Evolutionary conservation across 23 red algal species (phyloP).

Genomic region (Cyanidiococcus yangmingshanensis): DNA sequence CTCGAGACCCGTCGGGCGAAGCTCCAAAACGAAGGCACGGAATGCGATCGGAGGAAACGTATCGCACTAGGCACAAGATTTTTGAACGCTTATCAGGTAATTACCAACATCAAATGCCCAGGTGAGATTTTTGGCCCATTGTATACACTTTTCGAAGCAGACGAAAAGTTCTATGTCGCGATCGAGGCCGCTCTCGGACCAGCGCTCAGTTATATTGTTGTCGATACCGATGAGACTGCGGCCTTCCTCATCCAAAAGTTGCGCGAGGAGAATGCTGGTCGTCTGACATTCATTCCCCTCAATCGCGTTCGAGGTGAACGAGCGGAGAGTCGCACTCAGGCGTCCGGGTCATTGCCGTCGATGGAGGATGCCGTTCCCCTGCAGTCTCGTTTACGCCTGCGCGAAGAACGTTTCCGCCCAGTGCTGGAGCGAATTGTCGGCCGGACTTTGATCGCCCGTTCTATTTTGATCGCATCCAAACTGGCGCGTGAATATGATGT

Average conservation of each 20-base stretch:
- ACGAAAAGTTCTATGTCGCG: conserved; percentile 59
- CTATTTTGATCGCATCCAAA: conserved; percentile 53
- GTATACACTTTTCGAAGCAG: conserved; percentile 63
- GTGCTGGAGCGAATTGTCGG: conserved; percentile 55
- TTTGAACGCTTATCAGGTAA: conserved; percentile 37
- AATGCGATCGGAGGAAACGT: conserved; percentile 47
- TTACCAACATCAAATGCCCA: conserved; percentile 22
- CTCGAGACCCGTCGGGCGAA: conserved; percentile 32
- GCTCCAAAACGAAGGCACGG: conserved; percentile 36
- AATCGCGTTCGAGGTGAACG: conserved; percentile 40
- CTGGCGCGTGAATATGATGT: conserved; percentile 45
- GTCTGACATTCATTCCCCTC: conserved; percentile 92
- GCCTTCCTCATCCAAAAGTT: conserved; percentile 57
- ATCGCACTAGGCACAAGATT: conserved; percentile 41
- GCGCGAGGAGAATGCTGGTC: conserved; percentile 44
- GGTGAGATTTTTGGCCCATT: conserved; percentile 73
- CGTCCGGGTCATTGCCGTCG: conserved; percentile 14
- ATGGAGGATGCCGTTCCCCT: conserved; percentile 73
- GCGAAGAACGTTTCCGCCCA: conserved; percentile 33
- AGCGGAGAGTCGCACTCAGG: conserved; percentile 13
- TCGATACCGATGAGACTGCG: conserved; percentile 90
- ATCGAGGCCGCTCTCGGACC: conserved; percentile 65
- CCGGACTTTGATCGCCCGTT: conserved; percentile 63
- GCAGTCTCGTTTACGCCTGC: conserved; percentile 47
- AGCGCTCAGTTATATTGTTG: conserved; percentile 67